Percentiles rank a stretch among this genome's conserved stretches.
These are phyloP conservation scores for Calocera cornea DNA, from an alignment of 768 basidiomycete species.

Conservation along the genomic window DNA sequence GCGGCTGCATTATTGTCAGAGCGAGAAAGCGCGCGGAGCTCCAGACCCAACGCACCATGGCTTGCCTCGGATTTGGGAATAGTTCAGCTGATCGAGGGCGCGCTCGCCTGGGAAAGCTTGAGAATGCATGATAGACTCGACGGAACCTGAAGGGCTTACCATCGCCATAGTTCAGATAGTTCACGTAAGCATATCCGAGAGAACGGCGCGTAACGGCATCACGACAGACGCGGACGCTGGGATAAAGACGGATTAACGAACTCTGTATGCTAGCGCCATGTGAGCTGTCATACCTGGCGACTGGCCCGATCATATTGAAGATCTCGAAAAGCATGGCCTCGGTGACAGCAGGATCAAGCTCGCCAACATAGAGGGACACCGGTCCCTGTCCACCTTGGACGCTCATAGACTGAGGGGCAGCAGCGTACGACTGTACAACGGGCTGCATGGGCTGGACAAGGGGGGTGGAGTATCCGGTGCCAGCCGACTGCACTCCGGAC, in stretches of 20 bases:
- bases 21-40: constrained; percentile 6
- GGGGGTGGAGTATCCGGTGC: neutral
- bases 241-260: neutral
- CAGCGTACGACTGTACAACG: neutral
- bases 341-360: constrained; percentile 93
- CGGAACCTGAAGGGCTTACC: constrained; percentile 45
- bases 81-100: constrained; percentile 97
- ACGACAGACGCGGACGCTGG: constrained; percentile 95
- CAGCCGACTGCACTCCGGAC: neutral
- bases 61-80: constrained; percentile 95
- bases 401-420: neutral
- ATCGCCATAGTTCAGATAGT: constrained; percentile 90
- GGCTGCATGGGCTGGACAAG: neutral
- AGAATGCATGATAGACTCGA: neutral
- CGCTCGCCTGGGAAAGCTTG: constrained; percentile 59
- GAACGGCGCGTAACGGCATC: constrained; percentile 99
- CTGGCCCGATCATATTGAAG: constrained; percentile 99
- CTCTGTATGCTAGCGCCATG: too few relatives aligned
- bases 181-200: constrained; percentile 98
- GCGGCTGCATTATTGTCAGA: constrained; percentile 40
- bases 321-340: constrained; percentile 99
- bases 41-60: constrained; percentile 50
- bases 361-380: constrained; percentile 88
- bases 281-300: constrained; percentile 89
- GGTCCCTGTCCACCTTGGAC: constrained; percentile 15